A percentile compares a stretch with the other conserved stretches of the same genome.
Conservation (phyloP, 768 basidiomycete species). For the Amanita thiersii region DNA sequence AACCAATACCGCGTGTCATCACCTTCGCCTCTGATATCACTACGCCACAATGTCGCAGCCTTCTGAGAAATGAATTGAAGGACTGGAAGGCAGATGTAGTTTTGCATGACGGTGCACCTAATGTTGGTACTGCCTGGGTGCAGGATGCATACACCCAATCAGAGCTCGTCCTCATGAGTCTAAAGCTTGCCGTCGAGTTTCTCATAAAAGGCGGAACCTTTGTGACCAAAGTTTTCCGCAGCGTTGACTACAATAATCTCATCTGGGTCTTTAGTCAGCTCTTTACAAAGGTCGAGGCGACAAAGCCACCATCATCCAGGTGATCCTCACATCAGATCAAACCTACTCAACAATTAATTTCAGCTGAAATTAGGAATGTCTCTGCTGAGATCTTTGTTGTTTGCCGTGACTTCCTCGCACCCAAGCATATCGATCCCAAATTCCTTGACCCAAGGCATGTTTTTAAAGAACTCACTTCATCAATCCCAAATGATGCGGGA, state of each 20-base stretch:
- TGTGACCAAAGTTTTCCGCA: constrained; percentile 97
- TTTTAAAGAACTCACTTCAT: constrained; percentile 79
- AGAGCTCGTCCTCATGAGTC: constrained; percentile 90
- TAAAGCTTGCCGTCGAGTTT: constrained; percentile 95
- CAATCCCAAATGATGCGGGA: constrained; percentile 41
- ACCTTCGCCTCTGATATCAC: constrained; percentile 96
- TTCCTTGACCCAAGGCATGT: constrained; percentile 97
- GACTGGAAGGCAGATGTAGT: constrained; percentile 99
- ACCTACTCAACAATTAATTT: constrained; percentile 3
- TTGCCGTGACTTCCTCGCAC: constrained; percentile 90
- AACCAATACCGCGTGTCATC: constrained; percentile 86
- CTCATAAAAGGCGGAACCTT: constrained; percentile 90
- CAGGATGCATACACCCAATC: constrained; percentile 98
- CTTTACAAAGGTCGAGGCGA: constrained; percentile 95
- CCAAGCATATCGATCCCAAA: constrained; percentile 94
- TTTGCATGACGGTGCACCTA: constrained; percentile 97
- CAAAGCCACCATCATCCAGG: constrained; percentile 97
- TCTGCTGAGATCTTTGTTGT: constrained; percentile 99
- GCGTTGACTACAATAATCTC: constrained; percentile 95
- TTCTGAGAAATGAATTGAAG: constrained; percentile 82
- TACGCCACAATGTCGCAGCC: constrained; percentile 80
- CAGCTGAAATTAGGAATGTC: constrained; percentile 64
- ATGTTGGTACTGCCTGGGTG: constrained; percentile 98
- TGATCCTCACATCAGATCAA: constrained; percentile 20
- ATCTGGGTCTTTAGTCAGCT: constrained; percentile 99